Percentiles rank a stretch among this genome's conserved stretches.
Evolutionary conservation across 306 rosid genomes (phyloP).

Genomic region (Corylus americana): DNA sequence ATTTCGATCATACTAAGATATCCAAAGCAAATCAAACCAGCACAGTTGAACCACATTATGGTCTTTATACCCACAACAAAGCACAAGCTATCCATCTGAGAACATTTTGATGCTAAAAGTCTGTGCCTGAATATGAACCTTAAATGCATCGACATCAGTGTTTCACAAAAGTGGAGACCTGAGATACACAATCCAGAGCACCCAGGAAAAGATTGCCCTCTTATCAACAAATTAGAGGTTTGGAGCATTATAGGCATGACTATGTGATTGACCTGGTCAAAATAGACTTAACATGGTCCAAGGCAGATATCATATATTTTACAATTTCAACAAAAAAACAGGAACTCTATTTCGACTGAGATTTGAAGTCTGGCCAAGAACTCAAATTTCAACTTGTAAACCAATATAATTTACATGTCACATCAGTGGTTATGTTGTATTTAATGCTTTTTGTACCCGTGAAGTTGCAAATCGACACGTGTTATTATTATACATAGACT

Average conservation of each 20-base stretch:
- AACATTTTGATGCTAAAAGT: background rate
- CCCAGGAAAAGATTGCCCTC: background rate
- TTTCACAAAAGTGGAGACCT: background rate
- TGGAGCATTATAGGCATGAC: background rate
- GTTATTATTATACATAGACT: background rate
- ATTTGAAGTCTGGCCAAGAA: background rate
- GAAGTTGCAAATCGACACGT: background rate
- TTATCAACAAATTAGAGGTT: background rate
- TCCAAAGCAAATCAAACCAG: conserved; percentile 1
- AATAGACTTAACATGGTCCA: background rate
- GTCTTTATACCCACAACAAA: background rate
- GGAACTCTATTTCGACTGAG: background rate
- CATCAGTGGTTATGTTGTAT: background rate
- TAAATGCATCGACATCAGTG: background rate
- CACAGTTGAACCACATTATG: background rate
- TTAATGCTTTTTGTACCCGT: background rate
- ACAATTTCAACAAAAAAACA: background rate
- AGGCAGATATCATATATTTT: background rate
- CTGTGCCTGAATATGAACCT: background rate
- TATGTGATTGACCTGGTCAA: background rate
- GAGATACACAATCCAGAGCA: background rate
- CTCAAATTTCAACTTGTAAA: background rate
- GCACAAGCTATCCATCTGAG: background rate
- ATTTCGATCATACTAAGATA: conserved; percentile 10
- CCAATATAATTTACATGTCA: background rate